These are phyloP conservation scores for Fusarium kyushuense DNA, from an alignment of 2,329 filamentous ascomycete species.

Conservation along the genomic window DNA sequence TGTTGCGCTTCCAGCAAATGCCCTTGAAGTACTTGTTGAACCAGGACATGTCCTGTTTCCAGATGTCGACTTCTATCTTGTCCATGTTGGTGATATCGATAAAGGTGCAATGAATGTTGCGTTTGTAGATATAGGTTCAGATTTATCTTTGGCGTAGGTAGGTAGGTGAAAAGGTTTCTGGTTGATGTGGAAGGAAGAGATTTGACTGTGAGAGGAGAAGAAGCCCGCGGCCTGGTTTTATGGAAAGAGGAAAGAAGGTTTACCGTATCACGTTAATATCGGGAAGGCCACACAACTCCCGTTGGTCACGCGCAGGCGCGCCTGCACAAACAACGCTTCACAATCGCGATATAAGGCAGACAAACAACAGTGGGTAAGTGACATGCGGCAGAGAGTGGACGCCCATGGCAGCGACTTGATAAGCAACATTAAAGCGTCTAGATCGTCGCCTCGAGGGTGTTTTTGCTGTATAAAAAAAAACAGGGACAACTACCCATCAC, in stretches of 20 bases:
- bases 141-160: not conserved
- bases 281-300: not conserved
- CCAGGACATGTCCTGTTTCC: slow-evolving; percentile 5
- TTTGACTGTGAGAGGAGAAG: not conserved
- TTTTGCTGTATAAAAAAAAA: too few species aligned
- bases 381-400: not conserved
- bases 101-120: not conserved
- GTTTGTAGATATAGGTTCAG: not conserved
- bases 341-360: not conserved
- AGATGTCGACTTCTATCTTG: slow-evolving; percentile 4
- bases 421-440: too few species aligned
- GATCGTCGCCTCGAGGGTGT: too few species aligned
- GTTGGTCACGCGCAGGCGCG: not conserved
- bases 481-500: not conserved
- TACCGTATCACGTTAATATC: not conserved
- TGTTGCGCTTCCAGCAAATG: not conserved
- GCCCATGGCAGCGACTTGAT: not conserved
- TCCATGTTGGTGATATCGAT: not conserved
- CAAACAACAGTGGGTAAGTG: not conserved
- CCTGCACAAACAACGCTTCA: not conserved
- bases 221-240: not conserved
- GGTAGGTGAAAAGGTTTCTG: not conserved
- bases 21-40: slow-evolving; percentile 1
- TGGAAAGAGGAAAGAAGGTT: not conserved
- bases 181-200: not conserved